phyloP scores from a whole-genome alignment of 768 basidiomycete genomes.

The Tulasnella sp. region DNA sequence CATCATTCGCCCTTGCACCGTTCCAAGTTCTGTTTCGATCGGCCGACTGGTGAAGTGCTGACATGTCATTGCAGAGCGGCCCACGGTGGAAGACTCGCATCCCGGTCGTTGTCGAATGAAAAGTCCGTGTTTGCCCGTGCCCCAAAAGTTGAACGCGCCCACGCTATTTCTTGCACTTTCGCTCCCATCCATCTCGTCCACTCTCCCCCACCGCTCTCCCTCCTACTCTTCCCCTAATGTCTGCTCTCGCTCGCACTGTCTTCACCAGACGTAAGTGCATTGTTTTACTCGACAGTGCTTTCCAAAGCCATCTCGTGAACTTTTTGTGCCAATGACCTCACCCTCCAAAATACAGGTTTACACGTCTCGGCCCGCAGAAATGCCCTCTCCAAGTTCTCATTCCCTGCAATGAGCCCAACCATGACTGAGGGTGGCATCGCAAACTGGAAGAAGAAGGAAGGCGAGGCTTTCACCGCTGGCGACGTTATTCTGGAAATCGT shows the following conservation, averaged over 20 bases:
- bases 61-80: background rate
- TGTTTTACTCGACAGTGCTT: background rate
- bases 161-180: conserved; percentile 11
- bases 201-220: background rate
- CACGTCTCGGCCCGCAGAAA: conserved; percentile 74
- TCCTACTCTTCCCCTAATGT: conserved; percentile 15
- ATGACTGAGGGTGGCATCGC: conserved; percentile 99
- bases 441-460: conserved; percentile 95
- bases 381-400: conserved; percentile 83
- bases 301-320: background rate
- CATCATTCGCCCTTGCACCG: background rate
- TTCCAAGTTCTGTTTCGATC: background rate
- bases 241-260: conserved; percentile 26
- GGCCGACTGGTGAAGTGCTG: background rate
- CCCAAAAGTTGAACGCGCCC: conserved; percentile 6
- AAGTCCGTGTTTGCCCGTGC: conserved; percentile 14
- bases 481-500: conserved; percentile 97
- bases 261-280: conserved; percentile 21
- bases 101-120: background rate
- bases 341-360: conserved; percentile 52
- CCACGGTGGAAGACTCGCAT: background rate
- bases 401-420: conserved; percentile 99
- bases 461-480: conserved; percentile 80
- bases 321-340: conserved; percentile 16
- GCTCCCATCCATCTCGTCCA: conserved; percentile 16